phyloP scores from a whole-genome alignment of 1,284 basidiomycete genomes.

The Trichosporon sp. region DNA sequence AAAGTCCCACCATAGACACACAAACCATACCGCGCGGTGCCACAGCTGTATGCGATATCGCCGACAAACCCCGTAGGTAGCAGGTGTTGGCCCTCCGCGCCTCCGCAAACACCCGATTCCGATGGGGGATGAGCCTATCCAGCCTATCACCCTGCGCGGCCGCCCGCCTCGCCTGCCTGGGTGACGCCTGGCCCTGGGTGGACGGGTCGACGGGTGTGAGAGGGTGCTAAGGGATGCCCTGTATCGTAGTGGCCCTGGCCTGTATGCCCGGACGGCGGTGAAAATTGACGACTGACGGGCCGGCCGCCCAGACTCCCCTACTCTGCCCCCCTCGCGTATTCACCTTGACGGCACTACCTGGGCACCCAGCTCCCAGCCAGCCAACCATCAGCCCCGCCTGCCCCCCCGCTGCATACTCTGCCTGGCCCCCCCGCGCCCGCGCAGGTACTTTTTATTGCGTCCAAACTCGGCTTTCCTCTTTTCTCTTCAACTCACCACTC shows the following conservation, averaged over 20 bases:
- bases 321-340: constrained; percentile 1
- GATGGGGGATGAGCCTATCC: constrained; percentile 4
- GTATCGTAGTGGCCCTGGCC: neutral
- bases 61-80: neutral
- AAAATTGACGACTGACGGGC: neutral
- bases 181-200: neutral
- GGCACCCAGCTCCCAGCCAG: neutral
- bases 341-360: neutral
- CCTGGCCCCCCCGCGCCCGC: neutral
- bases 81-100: neutral
- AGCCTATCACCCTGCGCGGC: neutral
- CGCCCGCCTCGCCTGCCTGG: neutral
- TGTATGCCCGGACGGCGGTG: neutral
- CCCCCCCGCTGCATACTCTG: no score
- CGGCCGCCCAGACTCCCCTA: neutral
- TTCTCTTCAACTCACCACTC: constrained; percentile 22
- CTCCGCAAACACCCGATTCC: constrained; percentile 3
- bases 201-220: no score
- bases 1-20: no score
- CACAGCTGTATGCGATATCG: neutral
- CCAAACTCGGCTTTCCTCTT: neutral
- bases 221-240: no score
- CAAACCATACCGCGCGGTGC: no score
- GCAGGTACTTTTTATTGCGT: constrained; percentile 3
- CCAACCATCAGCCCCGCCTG: no score